Conservation (phyloP, 192 early-diverging fungal species). For the Backusella parvicylindrica region DNA sequence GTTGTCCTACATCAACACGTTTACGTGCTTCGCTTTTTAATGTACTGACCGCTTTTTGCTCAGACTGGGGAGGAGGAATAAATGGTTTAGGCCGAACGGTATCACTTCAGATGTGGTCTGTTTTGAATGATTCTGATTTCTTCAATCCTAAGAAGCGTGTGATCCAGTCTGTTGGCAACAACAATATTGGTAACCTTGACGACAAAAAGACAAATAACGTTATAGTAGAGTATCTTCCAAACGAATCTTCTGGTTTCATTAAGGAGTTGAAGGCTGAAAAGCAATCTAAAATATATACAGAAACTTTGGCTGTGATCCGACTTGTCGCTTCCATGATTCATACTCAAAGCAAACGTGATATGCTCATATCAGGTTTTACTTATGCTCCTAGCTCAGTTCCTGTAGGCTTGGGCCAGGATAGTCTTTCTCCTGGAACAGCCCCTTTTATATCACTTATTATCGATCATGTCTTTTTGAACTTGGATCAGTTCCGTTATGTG, state of each 20-base stretch:
- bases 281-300: slow-evolving; percentile 67
- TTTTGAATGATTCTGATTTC: slow-evolving; percentile 66
- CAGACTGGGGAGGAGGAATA: slow-evolving; percentile 43
- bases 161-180: slow-evolving; percentile 9
- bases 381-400: slow-evolving; percentile 52
- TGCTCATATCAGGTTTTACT: slow-evolving; percentile 21
- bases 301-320: slow-evolving; percentile 80
- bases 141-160: slow-evolving; percentile 53
- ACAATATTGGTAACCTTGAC: background rate
- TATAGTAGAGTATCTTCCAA: background rate
- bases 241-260: slow-evolving; percentile 68
- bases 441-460: slow-evolving; percentile 84
- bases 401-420: slow-evolving; percentile 55
- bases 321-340: slow-evolving; percentile 73
- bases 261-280: slow-evolving; percentile 75
- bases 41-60: slow-evolving; percentile 80
- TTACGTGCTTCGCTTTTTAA: slow-evolving; percentile 81
- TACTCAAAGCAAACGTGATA: slow-evolving; percentile 38
- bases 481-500: slow-evolving; percentile 62
- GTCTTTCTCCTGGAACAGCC: slow-evolving; percentile 69
- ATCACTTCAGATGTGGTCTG: slow-evolving; percentile 70
- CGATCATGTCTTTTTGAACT: slow-evolving; percentile 82
- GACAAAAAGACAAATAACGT: no score
- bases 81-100: slow-evolving; percentile 51
- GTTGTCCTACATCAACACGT: slow-evolving; percentile 67